Evolutionary conservation across 106 monocot species (phyloP).

Genomic region (Vanilla planifolia): DNA sequence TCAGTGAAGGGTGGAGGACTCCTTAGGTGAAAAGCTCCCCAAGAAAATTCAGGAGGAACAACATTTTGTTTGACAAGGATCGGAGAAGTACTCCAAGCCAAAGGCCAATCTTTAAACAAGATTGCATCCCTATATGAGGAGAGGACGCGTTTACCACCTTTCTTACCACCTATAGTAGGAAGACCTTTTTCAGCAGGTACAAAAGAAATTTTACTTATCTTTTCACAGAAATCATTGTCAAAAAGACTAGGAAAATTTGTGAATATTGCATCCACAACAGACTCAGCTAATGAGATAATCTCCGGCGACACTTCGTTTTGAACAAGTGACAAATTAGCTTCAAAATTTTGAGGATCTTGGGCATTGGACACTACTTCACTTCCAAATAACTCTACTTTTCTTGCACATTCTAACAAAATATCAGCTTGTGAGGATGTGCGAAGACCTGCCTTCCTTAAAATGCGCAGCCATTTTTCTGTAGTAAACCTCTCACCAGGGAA

Average conservation of each 20-base stretch:
- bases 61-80: slow-evolving; percentile 59
- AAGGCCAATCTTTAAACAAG: slow-evolving; percentile 86
- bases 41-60: slow-evolving; percentile 95
- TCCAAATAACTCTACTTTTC: slow-evolving; percentile 73
- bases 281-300: slow-evolving; percentile 66
- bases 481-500: slow-evolving; percentile 87
- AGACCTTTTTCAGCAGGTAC: slow-evolving; percentile 94
- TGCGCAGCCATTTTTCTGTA: slow-evolving; percentile 72
- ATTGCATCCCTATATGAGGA: slow-evolving; percentile 73
- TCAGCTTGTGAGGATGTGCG: slow-evolving; percentile 68
- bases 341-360: slow-evolving; percentile 43
- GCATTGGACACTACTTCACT: slow-evolving; percentile 22
- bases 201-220: slow-evolving; percentile 69
- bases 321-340: slow-evolving; percentile 35
- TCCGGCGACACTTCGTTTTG: slow-evolving; percentile 55
- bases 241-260: slow-evolving; percentile 67
- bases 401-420: slow-evolving; percentile 77
- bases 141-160: slow-evolving; percentile 74
- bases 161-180: slow-evolving; percentile 90
- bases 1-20: slow-evolving; percentile 85
- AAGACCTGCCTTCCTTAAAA: slow-evolving; percentile 77
- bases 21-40: slow-evolving; percentile 77
- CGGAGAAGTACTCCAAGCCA: slow-evolving; percentile 94
- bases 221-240: slow-evolving; percentile 77
- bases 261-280: slow-evolving; percentile 69